Conservation (phyloP, 2,329 filamentous ascomycete genomes). For the Xylaria sp. region DNA sequence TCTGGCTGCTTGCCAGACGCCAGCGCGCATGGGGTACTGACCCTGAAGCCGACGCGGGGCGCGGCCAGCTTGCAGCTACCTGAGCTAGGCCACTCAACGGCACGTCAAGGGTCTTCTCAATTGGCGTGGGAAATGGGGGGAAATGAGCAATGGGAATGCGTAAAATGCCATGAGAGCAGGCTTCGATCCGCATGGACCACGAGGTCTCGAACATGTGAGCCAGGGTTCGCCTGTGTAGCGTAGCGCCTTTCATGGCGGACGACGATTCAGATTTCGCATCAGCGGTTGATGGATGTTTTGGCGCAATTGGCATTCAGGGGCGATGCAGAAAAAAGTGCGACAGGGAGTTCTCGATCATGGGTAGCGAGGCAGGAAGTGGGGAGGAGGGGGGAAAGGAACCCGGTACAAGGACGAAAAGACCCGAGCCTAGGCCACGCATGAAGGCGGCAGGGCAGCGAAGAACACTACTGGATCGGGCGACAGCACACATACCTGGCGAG, state of each 20-base stretch:
- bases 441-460: conserved; percentile 7
- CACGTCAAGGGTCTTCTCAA: conserved; percentile 29
- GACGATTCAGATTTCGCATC: conserved; percentile 30
- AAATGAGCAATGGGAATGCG: conserved; percentile 41
- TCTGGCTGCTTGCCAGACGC: conserved; percentile 18
- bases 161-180: conserved; percentile 40
- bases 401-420: neutral
- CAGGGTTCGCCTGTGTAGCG: conserved; percentile 6
- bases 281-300: conserved; percentile 29
- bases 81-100: neutral
- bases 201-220: conserved; percentile 32
- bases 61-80: conserved; percentile 24
- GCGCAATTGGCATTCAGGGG: conserved; percentile 34
- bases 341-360: conserved; percentile 20
- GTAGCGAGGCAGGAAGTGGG: neutral
- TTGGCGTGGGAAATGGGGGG: conserved; percentile 40
- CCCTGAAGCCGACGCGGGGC: conserved; percentile 20
- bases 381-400: neutral
- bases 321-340: conserved; percentile 32
- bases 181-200: conserved; percentile 10
- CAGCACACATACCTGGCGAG: conserved; percentile 48
- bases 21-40: conserved; percentile 6
- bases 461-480: conserved; percentile 9
- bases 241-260: conserved; percentile 1
- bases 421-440: conserved; percentile 21